Base-by-base conservation (phyloP, 441 rosid species). In the Corymbia calophylla region DNA sequence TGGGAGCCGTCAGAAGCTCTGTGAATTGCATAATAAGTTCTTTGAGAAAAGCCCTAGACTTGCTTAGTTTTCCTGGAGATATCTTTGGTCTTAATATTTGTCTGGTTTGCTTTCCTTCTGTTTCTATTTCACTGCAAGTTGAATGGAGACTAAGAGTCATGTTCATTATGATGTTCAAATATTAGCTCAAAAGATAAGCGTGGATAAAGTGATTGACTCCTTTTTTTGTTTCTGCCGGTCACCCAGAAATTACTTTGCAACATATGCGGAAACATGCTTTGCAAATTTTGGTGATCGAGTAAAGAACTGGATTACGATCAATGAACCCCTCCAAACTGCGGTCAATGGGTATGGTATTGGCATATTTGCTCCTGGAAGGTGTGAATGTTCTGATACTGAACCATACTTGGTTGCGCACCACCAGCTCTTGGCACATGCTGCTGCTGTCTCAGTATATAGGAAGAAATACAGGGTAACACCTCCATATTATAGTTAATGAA, bases 241-340 rank as follows among this genome's bases (percentile, higher is more conserved):
- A 82, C 92, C 91, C 97, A 97, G 98, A 91, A 93, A 96, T 90
- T 94, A 94, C 92, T 97, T 97, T 91, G 96, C 94, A 68, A 93
- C 90, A 51, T 97, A 95, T 90, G 99, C 98, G 86, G 99, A 97
- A 82, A 95, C 97, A 88, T 97, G 99, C 95, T 97, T 96, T 93
- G 96, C 95, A 89, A 93, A 89, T 91, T 97, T 97, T 89, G 98
- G 99, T 23, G 99, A 97, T 92, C 95, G 98, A 92, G 98, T 97
- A 53, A 97, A 97, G 94, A 95, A 93, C 32, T 97, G 99, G 99
- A 96, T 94, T 81, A 97, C 99, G 47, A 60, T 97, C 81, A 97
- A 97, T 93, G 98, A 97, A 92, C 99, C 99, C 87, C 94, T 96
- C n/a, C 99, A 97, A 91, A 97, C 96, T 90, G 96, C 99, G 0